Conservation (phyloP, 192 early-diverging fungal species). For the Backusella morwellensis region DNA sequence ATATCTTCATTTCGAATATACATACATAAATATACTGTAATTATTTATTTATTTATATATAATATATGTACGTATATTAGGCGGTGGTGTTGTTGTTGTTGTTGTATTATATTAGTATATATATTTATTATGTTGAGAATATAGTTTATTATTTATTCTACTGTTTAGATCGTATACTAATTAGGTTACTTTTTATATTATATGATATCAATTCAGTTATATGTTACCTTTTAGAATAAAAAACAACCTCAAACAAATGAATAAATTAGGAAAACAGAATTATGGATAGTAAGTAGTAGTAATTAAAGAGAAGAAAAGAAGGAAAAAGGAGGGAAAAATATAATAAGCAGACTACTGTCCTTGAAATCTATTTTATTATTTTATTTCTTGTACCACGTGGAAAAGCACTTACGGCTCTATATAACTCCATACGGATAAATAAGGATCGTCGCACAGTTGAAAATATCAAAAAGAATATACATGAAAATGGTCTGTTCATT, state of each 20-base stretch:
- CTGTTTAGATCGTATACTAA: not conserved
- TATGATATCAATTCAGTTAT: not conserved
- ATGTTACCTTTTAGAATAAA: not conserved
- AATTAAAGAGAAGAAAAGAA: not conserved
- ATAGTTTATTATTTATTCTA: not conserved
- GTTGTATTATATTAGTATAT: not conserved
- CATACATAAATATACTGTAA: not conserved
- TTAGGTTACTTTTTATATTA: not conserved
- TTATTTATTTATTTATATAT: not conserved
- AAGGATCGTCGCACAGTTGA: not conserved
- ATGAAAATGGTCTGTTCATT: not conserved
- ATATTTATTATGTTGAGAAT: not conserved
- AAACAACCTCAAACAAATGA: not conserved
- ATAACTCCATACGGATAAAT: not conserved
- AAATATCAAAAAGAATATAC: not conserved
- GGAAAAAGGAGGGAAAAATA: not conserved
- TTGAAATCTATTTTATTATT: constrained; percentile 3
- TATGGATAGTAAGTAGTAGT: not conserved
- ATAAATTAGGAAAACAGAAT: not conserved
- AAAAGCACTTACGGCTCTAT: not conserved
- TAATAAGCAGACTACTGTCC: constrained; percentile 4
- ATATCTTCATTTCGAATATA: constrained; percentile 9
- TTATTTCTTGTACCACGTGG: constrained; percentile 14
- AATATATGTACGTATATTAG: not conserved
- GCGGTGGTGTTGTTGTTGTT: not conserved